Evolutionary conservation across 2,329 filamentous ascomycete genomes (phyloP).

Genomic region (Keithomyces neogunnii): DNA sequence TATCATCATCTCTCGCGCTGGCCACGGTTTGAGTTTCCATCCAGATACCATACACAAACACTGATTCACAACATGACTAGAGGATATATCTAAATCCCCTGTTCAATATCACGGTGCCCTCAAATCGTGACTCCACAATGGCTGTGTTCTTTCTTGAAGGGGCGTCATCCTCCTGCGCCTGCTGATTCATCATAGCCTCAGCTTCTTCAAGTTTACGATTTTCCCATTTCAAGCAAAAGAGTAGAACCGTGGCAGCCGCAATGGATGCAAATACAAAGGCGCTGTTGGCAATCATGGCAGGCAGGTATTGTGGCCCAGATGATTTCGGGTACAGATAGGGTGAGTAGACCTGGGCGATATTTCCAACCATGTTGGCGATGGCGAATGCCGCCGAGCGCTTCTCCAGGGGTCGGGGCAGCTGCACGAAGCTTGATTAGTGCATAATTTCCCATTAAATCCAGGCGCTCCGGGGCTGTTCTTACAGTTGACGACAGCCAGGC

Average conservation of each 20-base stretch:
- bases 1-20: no score
- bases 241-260: neutral
- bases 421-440: neutral
- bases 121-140: constrained; percentile 2
- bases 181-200: neutral
- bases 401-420: constrained; percentile 5
- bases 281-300: constrained; percentile 7
- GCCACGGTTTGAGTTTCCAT: no score
- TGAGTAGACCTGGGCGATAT: constrained; percentile 6
- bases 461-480: neutral
- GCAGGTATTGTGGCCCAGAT: constrained; percentile 4
- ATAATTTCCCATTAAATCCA: neutral
- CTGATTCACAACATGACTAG: neutral
- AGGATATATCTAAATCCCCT: constrained; percentile 6
- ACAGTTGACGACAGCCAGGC: constrained; percentile 8
- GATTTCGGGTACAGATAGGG: constrained; percentile 4
- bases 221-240: constrained; percentile 5
- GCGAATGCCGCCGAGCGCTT: constrained; percentile 6
- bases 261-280: constrained; percentile 3
- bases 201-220: constrained; percentile 2
- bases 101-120: constrained; percentile 4
- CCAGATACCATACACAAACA: no score
- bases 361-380: constrained; percentile 7
- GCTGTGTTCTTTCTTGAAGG: neutral
- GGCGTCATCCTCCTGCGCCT: neutral